Evolutionary conservation across 78 protist genomes (phyloP).

Genomic region (Salpingoeca rosetta): DNA sequence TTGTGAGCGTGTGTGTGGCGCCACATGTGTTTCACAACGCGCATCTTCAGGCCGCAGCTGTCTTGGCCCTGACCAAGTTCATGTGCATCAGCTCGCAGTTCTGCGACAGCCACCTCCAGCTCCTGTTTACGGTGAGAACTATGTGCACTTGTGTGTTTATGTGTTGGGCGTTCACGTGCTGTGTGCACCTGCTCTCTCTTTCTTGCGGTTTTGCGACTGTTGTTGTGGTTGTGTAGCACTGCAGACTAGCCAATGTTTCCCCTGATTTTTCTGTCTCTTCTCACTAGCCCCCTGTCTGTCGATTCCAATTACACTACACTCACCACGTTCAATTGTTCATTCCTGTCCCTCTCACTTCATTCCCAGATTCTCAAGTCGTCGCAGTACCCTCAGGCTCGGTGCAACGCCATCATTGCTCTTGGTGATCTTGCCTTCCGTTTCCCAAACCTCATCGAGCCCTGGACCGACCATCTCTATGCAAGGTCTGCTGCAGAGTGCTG

Average conservation of each 20-base stretch:
- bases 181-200: no score
- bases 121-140: slow-evolving; percentile 51
- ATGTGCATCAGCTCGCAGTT: slow-evolving; percentile 51
- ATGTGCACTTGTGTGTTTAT: no score
- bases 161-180: no score
- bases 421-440: slow-evolving; percentile 78
- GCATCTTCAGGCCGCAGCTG: slow-evolving; percentile 41
- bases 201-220: no score
- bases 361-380: slow-evolving; percentile 17
- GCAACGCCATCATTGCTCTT: slow-evolving; percentile 72
- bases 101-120: slow-evolving; percentile 49
- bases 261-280: no score
- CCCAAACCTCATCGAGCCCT: slow-evolving; percentile 87
- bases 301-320: no score
- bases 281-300: no score
- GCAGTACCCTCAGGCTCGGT: slow-evolving; percentile 26
- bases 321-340: no score
- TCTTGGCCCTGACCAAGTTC: slow-evolving; percentile 57
- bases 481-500: no score
- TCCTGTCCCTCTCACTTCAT: no score
- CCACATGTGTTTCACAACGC: not conserved
- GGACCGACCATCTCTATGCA: slow-evolving; percentile 47
- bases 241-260: no score
- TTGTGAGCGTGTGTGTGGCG: slow-evolving; percentile 32
- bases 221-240: no score